Evolutionary conservation across 768 basidiomycete species (phyloP).

Genomic region (Mycena metata): DNA sequence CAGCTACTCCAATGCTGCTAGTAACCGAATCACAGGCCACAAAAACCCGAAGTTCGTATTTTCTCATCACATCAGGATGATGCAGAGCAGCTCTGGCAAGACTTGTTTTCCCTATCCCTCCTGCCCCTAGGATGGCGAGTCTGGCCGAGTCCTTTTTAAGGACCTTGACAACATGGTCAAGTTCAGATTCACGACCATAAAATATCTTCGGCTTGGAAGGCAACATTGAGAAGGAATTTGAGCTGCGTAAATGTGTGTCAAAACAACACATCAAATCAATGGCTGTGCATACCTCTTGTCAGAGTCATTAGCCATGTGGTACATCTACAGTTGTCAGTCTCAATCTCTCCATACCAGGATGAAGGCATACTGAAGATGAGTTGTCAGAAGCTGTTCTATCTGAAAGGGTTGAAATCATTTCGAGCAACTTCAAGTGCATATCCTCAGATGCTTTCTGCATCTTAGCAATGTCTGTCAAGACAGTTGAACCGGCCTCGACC

Average conservation of each 20-base stretch:
- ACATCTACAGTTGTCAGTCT: too few relatives aligned
- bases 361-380: neutral
- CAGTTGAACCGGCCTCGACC: neutral
- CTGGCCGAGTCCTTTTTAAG: neutral
- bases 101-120: neutral
- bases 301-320: too few relatives aligned
- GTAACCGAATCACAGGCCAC: neutral
- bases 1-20: neutral
- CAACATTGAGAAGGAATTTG: too few relatives aligned
- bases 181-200: too few relatives aligned
- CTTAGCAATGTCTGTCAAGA: neutral
- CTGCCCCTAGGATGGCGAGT: slow-evolving; percentile 1
- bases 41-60: neutral
- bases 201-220: too few relatives aligned
- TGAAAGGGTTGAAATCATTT: neutral
- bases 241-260: too few relatives aligned
- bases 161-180: too few relatives aligned
- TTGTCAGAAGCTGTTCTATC: neutral
- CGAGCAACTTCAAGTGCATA: neutral
- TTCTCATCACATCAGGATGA: neutral
- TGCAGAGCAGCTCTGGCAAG: neutral
- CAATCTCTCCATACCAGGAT: too few relatives aligned
- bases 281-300: too few relatives aligned
- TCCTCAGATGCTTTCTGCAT: neutral
- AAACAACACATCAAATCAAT: too few relatives aligned